phyloP scores from a whole-genome alignment of 176 grass and related monocot species.

The Lolium rigidum region DNA sequence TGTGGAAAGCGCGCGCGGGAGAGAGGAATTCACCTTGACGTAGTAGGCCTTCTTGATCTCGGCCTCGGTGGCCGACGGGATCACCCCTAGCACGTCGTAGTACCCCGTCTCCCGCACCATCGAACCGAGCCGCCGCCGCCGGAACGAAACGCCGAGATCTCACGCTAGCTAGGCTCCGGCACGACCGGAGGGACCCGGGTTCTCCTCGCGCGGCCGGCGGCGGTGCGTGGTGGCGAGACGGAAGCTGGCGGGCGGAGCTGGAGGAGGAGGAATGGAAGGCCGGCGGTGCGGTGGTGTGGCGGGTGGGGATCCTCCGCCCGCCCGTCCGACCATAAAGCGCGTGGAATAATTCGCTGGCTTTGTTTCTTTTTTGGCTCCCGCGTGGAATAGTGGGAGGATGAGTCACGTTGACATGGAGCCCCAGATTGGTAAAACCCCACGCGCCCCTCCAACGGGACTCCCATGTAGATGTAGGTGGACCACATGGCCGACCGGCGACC shows the following conservation, averaged over 20 bases:
- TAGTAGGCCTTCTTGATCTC: constrained; percentile 99
- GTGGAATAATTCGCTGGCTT: constrained; percentile 50
- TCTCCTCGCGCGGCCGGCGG: not conserved
- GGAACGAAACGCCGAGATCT: not conserved
- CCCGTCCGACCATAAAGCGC: constrained; percentile 44
- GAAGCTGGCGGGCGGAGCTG: not conserved
- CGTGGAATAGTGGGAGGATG: constrained; percentile 51
- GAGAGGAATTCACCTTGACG: constrained; percentile 56
- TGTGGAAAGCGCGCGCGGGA: too few relatives aligned
- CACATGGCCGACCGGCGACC: too few relatives aligned
- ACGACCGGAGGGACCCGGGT: constrained; percentile 15
- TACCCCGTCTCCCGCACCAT: constrained; percentile 93
- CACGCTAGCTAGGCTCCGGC: not conserved
- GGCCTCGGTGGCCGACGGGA: constrained; percentile 69
- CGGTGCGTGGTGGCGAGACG: not conserved
- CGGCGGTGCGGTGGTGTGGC: constrained; percentile 19
- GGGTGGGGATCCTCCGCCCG: constrained; percentile 32
- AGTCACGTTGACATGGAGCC: constrained; percentile 49
- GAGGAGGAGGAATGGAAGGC: constrained; percentile 21
- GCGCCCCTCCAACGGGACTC: not conserved
- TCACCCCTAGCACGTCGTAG: constrained; percentile 92
- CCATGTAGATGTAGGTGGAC: too few relatives aligned
- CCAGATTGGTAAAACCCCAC: constrained; percentile 4
- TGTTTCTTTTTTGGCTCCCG: not conserved
- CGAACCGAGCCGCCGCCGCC: constrained; percentile 5